Conservation (phyloP, 345 rosid species). For the Syzygium aqueum region DNA sequence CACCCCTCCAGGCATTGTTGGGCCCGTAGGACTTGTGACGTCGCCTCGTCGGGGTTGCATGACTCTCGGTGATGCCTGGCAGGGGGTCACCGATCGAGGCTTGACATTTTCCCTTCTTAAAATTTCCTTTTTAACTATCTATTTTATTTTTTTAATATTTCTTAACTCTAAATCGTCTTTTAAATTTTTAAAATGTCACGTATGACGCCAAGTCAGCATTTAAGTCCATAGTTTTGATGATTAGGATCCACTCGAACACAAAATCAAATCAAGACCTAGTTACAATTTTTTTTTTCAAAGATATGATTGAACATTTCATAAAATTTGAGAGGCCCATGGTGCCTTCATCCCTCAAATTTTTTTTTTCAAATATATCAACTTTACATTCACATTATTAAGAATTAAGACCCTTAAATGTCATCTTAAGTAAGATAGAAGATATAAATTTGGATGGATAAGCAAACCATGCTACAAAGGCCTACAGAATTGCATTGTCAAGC, state of each 20-base stretch:
- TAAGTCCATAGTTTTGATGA: rapidly evolving
- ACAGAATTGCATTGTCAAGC: not conserved
- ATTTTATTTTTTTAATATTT: no score
- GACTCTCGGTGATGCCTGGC: no score
- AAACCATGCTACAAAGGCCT: not conserved
- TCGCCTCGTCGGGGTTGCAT: no score
- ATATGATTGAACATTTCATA: rapidly evolving
- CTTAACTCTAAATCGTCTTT: no score
- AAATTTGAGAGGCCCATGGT: not conserved
- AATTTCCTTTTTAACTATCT: no score
- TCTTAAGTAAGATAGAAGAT: not conserved
- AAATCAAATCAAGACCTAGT: rapidly evolving
- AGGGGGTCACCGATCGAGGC: no score
- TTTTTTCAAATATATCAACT: not conserved
- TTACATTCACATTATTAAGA: not conserved
- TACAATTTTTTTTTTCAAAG: no score
- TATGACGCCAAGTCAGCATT: rapidly evolving
- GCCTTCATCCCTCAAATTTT: rapidly evolving
- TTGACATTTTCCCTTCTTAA: no score
- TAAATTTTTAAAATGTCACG: not conserved
- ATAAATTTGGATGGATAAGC: rapidly evolving
- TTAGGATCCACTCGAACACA: rapidly evolving
- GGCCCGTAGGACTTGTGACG: no score
- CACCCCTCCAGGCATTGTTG: no score
- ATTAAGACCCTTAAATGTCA: not conserved